Conservation (phyloP, 345 rosid genomes). For the Eutrema japonicum region DNA sequence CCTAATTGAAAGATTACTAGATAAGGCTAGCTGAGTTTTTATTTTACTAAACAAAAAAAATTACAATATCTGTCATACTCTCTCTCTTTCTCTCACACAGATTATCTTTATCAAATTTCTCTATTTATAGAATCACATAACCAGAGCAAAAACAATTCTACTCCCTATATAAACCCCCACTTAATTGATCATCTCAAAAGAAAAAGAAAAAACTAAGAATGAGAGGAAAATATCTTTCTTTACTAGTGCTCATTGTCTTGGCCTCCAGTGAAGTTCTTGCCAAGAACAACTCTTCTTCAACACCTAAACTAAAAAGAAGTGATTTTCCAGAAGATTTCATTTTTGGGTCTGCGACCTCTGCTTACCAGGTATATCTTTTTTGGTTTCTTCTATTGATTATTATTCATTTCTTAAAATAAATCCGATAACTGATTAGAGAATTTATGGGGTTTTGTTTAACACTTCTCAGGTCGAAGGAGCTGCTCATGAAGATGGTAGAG, state of each 20-base stretch:
- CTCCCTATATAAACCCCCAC: too few species aligned
- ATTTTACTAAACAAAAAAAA: too few species aligned
- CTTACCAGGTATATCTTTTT: slow-evolving; percentile 43
- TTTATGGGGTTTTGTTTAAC: background rate
- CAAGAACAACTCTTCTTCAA: slow-evolving; percentile 14
- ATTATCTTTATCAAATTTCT: background rate
- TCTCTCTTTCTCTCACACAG: background rate
- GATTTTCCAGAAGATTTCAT: slow-evolving; percentile 49
- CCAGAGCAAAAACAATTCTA: too few species aligned
- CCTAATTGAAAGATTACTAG: background rate
- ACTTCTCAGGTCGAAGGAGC: slow-evolving; percentile 49
- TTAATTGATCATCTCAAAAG: too few species aligned
- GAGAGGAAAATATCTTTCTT: slow-evolving; percentile 27
- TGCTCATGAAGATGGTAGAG: slow-evolving; percentile 57
- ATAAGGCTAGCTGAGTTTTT: slow-evolving; percentile 4
- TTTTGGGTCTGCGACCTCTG: slow-evolving; percentile 51
- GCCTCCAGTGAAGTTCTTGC: slow-evolving; percentile 36
- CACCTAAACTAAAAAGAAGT: slow-evolving; percentile 27
- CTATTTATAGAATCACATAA: slow-evolving; percentile 1
- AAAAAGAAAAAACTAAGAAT: background rate
- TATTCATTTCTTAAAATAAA: background rate
- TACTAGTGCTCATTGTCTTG: slow-evolving; percentile 29
- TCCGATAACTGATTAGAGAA: background rate
- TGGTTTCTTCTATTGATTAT: background rate
- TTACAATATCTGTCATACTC: background rate